phyloP scores from a whole-genome alignment of 2,329 filamentous ascomycete genomes.

The Canariomyces notabilis region DNA sequence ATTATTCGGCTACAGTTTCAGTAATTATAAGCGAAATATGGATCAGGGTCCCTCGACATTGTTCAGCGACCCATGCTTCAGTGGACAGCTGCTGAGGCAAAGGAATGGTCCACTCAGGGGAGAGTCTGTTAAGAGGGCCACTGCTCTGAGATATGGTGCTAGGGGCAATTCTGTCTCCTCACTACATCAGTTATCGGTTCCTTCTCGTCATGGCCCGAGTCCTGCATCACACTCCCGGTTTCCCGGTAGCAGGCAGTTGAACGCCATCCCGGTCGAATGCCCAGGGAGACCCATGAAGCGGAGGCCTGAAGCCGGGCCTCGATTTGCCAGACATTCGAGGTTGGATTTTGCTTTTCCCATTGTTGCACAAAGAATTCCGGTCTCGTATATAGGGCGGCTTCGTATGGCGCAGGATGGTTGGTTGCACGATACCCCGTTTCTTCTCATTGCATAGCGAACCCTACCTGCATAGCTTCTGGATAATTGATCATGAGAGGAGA shows the following conservation, averaged over 20 bases:
- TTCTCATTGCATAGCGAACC: slow-evolving; percentile 9
- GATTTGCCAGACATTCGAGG: not conserved
- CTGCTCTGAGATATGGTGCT: too few species aligned
- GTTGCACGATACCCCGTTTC: slow-evolving; percentile 8
- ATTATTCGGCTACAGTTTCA: slow-evolving; percentile 61
- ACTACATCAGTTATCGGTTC: not conserved
- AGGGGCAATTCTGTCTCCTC: too few species aligned
- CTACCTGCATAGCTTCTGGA: not conserved
- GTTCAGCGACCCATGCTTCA: too few species aligned
- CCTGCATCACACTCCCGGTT: not conserved
- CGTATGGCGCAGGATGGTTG: slow-evolving; percentile 6
- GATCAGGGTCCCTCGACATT: not conserved
- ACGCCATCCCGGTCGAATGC: not conserved
- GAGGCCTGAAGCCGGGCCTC: not conserved
- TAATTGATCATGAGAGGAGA: not conserved
- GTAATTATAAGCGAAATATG: slow-evolving; percentile 13
- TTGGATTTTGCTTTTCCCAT: not conserved
- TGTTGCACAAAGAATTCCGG: not conserved
- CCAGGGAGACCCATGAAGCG: not conserved
- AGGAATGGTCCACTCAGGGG: too few species aligned
- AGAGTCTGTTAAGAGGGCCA: too few species aligned
- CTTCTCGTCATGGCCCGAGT: not conserved
- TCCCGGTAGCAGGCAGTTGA: not conserved
- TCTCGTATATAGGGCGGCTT: slow-evolving; percentile 5
- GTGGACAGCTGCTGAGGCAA: too few species aligned